Evolutionary conservation across 2,329 filamentous ascomycete species (phyloP).

Genomic region (Cladosporium sphaerospermum): DNA sequence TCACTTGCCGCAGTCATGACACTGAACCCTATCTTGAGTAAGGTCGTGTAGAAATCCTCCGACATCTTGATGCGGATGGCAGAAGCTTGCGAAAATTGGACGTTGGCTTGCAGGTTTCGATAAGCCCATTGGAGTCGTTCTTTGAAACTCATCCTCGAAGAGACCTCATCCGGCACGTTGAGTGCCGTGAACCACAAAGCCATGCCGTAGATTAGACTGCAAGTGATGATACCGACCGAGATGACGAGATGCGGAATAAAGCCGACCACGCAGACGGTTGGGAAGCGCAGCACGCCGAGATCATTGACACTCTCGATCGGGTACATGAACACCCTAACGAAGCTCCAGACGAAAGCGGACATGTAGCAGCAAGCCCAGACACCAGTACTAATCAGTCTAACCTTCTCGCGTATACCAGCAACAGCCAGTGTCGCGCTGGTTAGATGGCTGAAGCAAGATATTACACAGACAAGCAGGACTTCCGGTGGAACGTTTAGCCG

Average conservation of each 20-base stretch:
- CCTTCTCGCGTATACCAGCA: slow-evolving; percentile 69
- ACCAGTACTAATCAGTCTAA: slow-evolving; percentile 77
- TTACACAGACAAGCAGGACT: slow-evolving; percentile 74
- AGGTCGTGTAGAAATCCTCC: slow-evolving; percentile 92
- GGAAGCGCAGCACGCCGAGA: slow-evolving; percentile 72
- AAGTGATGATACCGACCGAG: slow-evolving; percentile 68
- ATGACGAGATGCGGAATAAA: slow-evolving; percentile 94
- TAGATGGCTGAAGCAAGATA: slow-evolving; percentile 85
- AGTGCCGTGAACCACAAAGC: slow-evolving; percentile 71
- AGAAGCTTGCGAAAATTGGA: slow-evolving; percentile 62
- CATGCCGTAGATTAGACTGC: slow-evolving; percentile 67
- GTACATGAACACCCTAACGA: slow-evolving; percentile 41
- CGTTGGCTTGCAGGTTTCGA: slow-evolving; percentile 84
- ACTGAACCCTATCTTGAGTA: slow-evolving; percentile 79
- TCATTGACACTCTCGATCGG: slow-evolving; percentile 54
- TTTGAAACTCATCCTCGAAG: slow-evolving; percentile 39
- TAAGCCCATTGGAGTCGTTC: slow-evolving; percentile 67
- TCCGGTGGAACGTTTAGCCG: slow-evolving; percentile 85
- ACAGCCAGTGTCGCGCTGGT: slow-evolving; percentile 78
- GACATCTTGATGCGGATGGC: slow-evolving; percentile 71
- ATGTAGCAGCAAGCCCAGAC: slow-evolving; percentile 91
- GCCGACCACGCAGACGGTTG: slow-evolving; percentile 88
- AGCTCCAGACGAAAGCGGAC: slow-evolving; percentile 73
- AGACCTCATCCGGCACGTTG: slow-evolving; percentile 51
- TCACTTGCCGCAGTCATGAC: slow-evolving; percentile 90